Conservation (phyloP, 345 rosid species). For the Eucalyptus shirleyi region DNA sequence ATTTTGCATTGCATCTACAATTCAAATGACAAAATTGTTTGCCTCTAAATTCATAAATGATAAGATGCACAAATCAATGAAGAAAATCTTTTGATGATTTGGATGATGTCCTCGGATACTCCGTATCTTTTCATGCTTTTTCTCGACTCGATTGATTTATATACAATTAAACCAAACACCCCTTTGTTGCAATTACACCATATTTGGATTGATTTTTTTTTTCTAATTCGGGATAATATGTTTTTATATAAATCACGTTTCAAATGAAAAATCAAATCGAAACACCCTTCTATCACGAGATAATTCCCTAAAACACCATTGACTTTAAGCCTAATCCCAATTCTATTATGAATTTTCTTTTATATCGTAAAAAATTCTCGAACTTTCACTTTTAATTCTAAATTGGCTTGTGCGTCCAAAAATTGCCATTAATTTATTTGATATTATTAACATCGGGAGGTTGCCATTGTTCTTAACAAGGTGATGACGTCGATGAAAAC, state of each 20-base stretch:
- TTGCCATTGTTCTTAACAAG: too few species aligned
- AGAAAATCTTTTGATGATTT: neutral
- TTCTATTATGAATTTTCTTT: too few species aligned
- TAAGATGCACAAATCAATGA: neutral
- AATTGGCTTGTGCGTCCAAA: neutral
- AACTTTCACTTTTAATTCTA: too few species aligned
- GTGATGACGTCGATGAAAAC: too few species aligned
- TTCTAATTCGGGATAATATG: neutral
- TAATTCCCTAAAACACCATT: neutral
- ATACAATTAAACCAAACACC: neutral
- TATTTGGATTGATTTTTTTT: neutral
- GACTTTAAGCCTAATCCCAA: too few species aligned
- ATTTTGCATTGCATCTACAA: neutral
- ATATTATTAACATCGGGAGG: neutral
- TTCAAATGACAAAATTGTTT: neutral
- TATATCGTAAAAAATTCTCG: accelerated
- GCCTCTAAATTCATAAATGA: neutral
- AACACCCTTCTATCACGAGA: neutral
- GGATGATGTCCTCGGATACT: neutral
- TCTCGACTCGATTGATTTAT: neutral
- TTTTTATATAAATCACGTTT: neutral
- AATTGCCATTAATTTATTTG: too few species aligned
- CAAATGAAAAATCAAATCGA: neutral
- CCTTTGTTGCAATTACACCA: neutral
- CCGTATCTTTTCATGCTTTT: neutral